Evolutionary conservation across 163 green algal genomes (phyloP).

Genomic region (Scenedesmus sp.): DNA sequence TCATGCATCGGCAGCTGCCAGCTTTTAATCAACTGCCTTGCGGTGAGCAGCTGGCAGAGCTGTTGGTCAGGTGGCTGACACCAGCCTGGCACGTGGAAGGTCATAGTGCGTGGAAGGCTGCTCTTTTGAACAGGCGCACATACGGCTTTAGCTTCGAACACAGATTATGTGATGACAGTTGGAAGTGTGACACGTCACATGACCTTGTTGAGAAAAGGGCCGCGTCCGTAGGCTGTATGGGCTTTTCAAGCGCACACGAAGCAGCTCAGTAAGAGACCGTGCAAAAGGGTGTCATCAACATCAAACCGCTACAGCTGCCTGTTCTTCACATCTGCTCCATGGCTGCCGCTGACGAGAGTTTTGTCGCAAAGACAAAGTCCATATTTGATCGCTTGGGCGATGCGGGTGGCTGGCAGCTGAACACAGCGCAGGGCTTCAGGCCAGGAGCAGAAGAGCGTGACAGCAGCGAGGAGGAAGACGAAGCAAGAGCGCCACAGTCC

Average conservation of each 20-base stretch:
- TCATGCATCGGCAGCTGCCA: neutral
- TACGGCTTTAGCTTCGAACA: too few species aligned
- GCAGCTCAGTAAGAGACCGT: too few species aligned
- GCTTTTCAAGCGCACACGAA: too few species aligned
- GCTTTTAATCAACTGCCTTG: too few species aligned
- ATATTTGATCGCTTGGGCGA: slow-evolving; percentile 14
- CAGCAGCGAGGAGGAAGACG: slow-evolving; percentile 48
- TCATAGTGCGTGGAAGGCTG: too few species aligned
- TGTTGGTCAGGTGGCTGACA: too few species aligned
- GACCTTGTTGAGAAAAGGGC: neutral
- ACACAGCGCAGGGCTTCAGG: slow-evolving; percentile 43
- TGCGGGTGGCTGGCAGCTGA: slow-evolving; percentile 4
- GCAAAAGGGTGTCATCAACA: too few species aligned
- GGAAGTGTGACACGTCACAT: neutral
- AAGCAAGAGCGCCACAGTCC: slow-evolving; percentile 13
- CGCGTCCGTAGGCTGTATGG: too few species aligned
- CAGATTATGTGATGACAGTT: neutral
- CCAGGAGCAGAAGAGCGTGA: slow-evolving; percentile 18
- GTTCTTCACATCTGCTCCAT: neutral
- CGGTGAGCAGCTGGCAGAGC: too few species aligned
- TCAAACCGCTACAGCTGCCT: neutral
- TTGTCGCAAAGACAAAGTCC: neutral
- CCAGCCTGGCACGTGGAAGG: too few species aligned
- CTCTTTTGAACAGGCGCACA: too few species aligned
- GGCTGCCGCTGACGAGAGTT: neutral